Conservation (phyloP, 441 rosid genomes). For the Erodium moschatum region DNA sequence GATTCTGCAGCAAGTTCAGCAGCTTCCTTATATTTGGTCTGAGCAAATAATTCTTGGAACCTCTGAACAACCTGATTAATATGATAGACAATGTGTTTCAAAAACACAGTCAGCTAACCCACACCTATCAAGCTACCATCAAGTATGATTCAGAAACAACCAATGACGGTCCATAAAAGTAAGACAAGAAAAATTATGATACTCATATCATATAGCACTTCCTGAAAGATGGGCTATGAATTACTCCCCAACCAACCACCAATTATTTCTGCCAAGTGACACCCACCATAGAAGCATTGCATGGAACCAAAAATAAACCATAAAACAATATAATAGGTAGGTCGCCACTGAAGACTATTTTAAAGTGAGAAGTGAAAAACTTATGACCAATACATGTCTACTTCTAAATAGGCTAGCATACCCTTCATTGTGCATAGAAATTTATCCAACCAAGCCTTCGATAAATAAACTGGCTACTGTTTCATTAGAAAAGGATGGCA, state of each 20-base stretch:
- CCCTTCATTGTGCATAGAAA: neutral
- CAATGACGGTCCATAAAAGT: no score
- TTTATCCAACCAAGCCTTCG: neutral
- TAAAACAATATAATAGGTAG: neutral
- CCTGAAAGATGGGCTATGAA: no score
- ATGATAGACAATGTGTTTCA: no score
- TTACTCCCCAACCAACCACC: no score
- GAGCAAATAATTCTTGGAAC: conserved; percentile 96
- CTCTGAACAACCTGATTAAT: conserved; percentile 80
- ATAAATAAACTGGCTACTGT: neutral
- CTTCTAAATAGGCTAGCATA: neutral
- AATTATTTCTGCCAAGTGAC: no score
- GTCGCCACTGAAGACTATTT: neutral
- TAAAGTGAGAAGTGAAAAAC: neutral
- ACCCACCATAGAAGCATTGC: no score
- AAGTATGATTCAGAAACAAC: no score
- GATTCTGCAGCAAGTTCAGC: conserved; percentile 99
- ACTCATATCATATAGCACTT: no score
- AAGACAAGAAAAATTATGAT: no score
- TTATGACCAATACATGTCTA: neutral
- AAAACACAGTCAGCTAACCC: no score
- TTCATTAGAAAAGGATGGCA: neutral
- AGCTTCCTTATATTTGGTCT: conserved; percentile 96
- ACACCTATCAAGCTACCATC: no score
- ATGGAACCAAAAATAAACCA: no score